Evolutionary conservation across 257 asterid genomes (phyloP).

Genomic region (Apocynum venetum): DNA sequence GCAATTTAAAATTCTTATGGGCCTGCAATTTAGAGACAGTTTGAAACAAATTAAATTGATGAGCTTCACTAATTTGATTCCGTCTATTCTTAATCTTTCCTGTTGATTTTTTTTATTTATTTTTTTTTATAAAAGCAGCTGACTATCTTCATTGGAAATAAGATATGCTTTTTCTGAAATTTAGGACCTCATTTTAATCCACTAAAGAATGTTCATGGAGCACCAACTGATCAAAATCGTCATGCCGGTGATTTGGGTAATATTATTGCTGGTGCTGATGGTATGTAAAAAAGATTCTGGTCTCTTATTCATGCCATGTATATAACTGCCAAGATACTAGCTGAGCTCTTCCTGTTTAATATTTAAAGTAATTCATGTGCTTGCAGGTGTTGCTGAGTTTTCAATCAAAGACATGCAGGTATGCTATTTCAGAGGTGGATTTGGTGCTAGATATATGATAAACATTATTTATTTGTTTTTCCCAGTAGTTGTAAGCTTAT

Average conservation of each 20-base stretch:
- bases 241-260: slow-evolving; percentile 91
- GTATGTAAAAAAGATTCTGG: slow-evolving; percentile 28
- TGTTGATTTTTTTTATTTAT: not conserved
- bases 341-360: slow-evolving; percentile 6
- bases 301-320: slow-evolving; percentile 4
- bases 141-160: not conserved
- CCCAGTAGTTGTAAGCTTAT: not conserved
- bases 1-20: not conserved
- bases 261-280: slow-evolving; percentile 70
- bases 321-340: not conserved
- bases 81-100: not conserved
- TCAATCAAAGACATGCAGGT: slow-evolving; percentile 67
- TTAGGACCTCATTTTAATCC: slow-evolving; percentile 96
- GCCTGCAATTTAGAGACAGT: not conserved
- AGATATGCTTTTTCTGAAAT: not conserved
- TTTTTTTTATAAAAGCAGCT: not conserved
- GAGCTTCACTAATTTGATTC: not conserved
- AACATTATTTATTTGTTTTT: slow-evolving; percentile 2
- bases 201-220: slow-evolving; percentile 70
- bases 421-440: not conserved
- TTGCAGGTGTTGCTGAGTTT: slow-evolving; percentile 70
- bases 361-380: slow-evolving; percentile 7
- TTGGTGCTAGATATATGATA: not conserved
- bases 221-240: slow-evolving; percentile 69
- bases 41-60: not conserved